Percentiles rank a stretch among this genome's conserved stretches.
Conservation (phyloP, 148 eudicot genomes). For the Nepenthes gracilis region DNA sequence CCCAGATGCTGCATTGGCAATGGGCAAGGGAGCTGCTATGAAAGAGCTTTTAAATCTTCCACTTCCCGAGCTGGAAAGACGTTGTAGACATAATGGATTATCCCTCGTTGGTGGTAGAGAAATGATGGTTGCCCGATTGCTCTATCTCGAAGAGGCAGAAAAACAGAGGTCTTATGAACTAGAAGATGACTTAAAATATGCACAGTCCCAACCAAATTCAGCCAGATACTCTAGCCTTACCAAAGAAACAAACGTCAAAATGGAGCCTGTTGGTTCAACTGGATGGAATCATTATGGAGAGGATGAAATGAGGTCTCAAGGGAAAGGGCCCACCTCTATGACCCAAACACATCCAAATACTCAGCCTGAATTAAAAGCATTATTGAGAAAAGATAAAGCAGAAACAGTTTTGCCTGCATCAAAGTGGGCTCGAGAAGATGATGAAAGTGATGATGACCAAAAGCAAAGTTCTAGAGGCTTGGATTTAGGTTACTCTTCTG, state of each 20-base stretch:
- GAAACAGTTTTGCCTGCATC: constrained; percentile 67
- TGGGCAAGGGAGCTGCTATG: constrained; percentile 88
- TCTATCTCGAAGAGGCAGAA: constrained; percentile 93
- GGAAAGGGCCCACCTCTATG: constrained; percentile 19
- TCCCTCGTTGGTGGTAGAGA: constrained; percentile 92
- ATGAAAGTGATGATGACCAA: constrained; percentile 62
- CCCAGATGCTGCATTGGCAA: constrained; percentile 87
- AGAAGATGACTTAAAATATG: constrained; percentile 64
- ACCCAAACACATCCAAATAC: constrained; percentile 23
- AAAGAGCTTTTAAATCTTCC: constrained; percentile 75
- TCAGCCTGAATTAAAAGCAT: constrained; percentile 44
- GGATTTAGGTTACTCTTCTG: constrained; percentile 86
- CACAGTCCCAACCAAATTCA: constrained; percentile 36
- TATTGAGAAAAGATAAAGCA: constrained; percentile 36
- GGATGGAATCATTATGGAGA: constrained; percentile 34
- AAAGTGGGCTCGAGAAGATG: constrained; percentile 96
- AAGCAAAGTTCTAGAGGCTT: constrained; percentile 55
- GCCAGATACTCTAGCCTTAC: constrained; percentile 29
- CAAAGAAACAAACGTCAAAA: constrained; percentile 36
- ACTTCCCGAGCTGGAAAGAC: constrained; percentile 85
- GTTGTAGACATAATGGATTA: constrained; percentile 94
- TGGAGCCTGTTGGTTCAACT: constrained; percentile 28
- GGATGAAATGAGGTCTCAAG: constrained; percentile 25
- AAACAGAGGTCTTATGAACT: constrained; percentile 73
- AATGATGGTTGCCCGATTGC: constrained; percentile 89